Evolutionary conservation across 805 yeast genomes (phyloP).

Genomic region (Barnettozyma californica): DNA sequence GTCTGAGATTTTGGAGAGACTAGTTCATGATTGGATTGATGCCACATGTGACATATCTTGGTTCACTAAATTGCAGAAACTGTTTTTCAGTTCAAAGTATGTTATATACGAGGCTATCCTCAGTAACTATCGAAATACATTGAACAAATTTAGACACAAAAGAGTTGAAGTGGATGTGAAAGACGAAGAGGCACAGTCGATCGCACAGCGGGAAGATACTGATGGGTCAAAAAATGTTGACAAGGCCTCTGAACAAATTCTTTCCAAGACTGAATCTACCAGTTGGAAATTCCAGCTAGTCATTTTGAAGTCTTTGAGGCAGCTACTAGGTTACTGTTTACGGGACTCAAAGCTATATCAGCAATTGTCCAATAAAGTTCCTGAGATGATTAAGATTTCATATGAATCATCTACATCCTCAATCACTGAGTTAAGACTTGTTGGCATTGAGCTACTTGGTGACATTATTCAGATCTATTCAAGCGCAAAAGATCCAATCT

Average conservation of each 20-base stretch:
- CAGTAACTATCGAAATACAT: slow-evolving; percentile 36
- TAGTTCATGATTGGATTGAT: slow-evolving; percentile 59
- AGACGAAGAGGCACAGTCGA: slow-evolving; percentile 44
- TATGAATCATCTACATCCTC: slow-evolving; percentile 78
- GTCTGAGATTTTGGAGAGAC: slow-evolving; percentile 37
- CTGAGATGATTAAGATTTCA: slow-evolving; percentile 70
- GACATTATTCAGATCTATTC: slow-evolving; percentile 58
- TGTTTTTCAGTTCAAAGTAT: slow-evolving; percentile 41
- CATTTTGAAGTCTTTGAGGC: slow-evolving; percentile 41
- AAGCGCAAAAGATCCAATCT: slow-evolving; percentile 61
- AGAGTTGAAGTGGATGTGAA: slow-evolving; percentile 32
- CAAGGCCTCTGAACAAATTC: slow-evolving; percentile 3
- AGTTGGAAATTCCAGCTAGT: slow-evolving; percentile 49
- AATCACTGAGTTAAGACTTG: slow-evolving; percentile 49
- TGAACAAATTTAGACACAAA: slow-evolving; percentile 32
- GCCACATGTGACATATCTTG: slow-evolving; percentile 45
- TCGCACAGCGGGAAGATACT: slow-evolving; percentile 26
- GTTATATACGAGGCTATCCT: slow-evolving; percentile 37
- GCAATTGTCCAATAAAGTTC: slow-evolving; percentile 39
- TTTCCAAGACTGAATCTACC: slow-evolving; percentile 41
- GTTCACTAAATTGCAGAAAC: slow-evolving; percentile 50
- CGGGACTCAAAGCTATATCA: slow-evolving; percentile 34
- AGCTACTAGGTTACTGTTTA: slow-evolving; percentile 36
- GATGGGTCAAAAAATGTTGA: slow-evolving; percentile 12
- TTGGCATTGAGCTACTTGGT: slow-evolving; percentile 65